Base-by-base conservation (phyloP, 805 yeast genomes). In the Wickerhamiella occidentalis region DNA sequence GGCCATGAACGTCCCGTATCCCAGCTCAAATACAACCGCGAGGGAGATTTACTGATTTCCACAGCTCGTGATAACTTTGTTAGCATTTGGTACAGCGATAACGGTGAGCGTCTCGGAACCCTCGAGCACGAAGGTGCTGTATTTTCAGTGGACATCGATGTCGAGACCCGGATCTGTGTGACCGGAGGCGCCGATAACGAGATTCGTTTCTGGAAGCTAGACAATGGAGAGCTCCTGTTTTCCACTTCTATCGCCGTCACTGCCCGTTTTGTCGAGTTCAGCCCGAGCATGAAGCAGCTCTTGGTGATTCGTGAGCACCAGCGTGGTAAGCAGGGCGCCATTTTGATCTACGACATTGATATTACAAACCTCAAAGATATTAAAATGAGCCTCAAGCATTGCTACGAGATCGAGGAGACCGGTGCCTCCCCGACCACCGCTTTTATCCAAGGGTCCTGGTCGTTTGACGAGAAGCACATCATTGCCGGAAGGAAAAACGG, bases 1-100 rank as follows among this genome's bases (percentile, higher is more conserved):
- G 97, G 97, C 53, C 98, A 92, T 70, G 95, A 85, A 72, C 94
- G 98, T 77, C 86, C 97, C 57, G 72, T 92, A 60, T 88, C 97
- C 45, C 97, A 92, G 74, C 88, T 92, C 59, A 90, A 85, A 65
- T 92, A 80, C 72, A 92, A 92, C 76, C 75, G 79, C 54, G 97
- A 94, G 62, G 99, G 99, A 42, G 99, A 92, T 66, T 68, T 92
- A 57, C 75, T 92, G 51, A 82, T 92, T 64, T 80, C 97, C 9
- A 88, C 85, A 37, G 86, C 96, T 55, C 87, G 92, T 68, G 98
- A 92, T 75, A 75, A 76, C 59, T 51, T 53, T 48, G 95, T 94
- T 1, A 81, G 88, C 43, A 81, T 90, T 54, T 94, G 97, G 96
- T 92, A 77, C 68, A 78, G 96, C 26, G 80, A 83, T 55, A 90